These are phyloP conservation scores for Nakazawaea ernobii DNA, from an alignment of 805 yeast genomes.

Conservation along the genomic window DNA sequence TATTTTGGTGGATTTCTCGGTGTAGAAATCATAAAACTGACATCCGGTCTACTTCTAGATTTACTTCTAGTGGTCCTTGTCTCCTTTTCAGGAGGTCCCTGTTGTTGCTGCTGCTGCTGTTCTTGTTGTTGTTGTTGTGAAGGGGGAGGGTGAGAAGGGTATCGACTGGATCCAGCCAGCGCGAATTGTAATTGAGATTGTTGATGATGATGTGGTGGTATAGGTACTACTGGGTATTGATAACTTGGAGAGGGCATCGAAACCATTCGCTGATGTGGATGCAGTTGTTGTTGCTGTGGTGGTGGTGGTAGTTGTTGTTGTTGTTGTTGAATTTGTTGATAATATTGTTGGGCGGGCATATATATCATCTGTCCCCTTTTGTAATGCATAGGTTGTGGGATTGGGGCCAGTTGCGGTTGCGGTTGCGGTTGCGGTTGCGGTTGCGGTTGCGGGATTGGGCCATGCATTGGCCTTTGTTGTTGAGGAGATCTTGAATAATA, in stretches of 20 bases:
- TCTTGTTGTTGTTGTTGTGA: conserved; percentile 4
- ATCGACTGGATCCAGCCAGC: not conserved
- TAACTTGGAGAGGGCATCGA: too few species aligned
- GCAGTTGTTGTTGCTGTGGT: conserved; percentile 6
- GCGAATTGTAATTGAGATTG: conserved; percentile 9
- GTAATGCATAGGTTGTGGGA: not conserved
- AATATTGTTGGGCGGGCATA: conserved; percentile 2
- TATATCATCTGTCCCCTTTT: conserved; percentile 1
- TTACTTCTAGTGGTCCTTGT: not conserved
- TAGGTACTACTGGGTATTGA: too few species aligned
- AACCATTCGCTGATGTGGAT: conserved; percentile 4
- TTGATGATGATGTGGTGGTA: conserved; percentile 6
- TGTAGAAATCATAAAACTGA: conserved; percentile 19
- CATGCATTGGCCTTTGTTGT: not conserved
- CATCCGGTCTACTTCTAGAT: conserved; percentile 5
- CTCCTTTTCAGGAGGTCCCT: conserved; percentile 9
- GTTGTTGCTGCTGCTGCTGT: conserved; percentile 8
- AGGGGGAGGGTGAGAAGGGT: conserved; percentile 4
- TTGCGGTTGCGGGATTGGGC: conserved; percentile 6
- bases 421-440: conserved; percentile 15
- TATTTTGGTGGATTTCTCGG: conserved; percentile 20
- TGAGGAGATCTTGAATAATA: not conserved
- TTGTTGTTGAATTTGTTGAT: conserved; percentile 5
- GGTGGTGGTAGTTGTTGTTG: conserved; percentile 2
- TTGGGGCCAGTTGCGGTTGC: conserved; percentile 12